Percentiles rank a stretch among this genome's conserved stretches.
Conservation (phyloP, 2,329 filamentous ascomycete genomes). For the Diaporthe humulicola region DNA sequence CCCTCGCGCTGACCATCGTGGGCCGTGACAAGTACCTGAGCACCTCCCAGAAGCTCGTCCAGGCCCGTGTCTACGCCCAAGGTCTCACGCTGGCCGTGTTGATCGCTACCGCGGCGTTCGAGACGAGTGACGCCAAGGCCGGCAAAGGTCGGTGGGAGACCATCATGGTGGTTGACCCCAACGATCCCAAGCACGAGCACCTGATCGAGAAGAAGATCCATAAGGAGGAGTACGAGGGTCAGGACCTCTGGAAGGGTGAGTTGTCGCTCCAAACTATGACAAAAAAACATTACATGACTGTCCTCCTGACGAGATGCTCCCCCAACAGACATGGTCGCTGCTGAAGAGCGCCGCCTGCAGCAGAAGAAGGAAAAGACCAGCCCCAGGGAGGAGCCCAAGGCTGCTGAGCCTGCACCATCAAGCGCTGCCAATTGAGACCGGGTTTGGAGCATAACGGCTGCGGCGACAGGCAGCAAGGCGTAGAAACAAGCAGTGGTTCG, state of each 20-base stretch:
- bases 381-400: conserved; percentile 38
- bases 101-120: conserved; percentile 84
- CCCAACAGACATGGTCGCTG: conserved; percentile 80
- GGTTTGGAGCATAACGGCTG: neutral
- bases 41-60: conserved; percentile 88
- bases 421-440: conserved; percentile 16
- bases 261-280: conserved; percentile 39
- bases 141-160: conserved; percentile 88
- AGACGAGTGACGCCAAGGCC: conserved; percentile 81
- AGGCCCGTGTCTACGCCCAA: conserved; percentile 95
- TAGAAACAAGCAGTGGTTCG: neutral
- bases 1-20: conserved; percentile 79
- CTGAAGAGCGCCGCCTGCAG: conserved; percentile 76
- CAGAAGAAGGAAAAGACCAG: conserved; percentile 54
- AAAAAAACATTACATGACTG: neutral
- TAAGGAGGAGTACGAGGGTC: conserved; percentile 87
- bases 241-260: conserved; percentile 93
- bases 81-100: conserved; percentile 88
- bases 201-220: conserved; percentile 89
- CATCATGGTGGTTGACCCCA: conserved; percentile 82
- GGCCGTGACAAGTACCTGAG: conserved; percentile 82
- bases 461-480: conserved; percentile 3
- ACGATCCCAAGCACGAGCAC: conserved; percentile 86
- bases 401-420: conserved; percentile 38
- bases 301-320: conserved; percentile 38